Evolutionary conservation across 2,329 filamentous ascomycete genomes (phyloP).

Genomic region (Monosporascus sp.): DNA sequence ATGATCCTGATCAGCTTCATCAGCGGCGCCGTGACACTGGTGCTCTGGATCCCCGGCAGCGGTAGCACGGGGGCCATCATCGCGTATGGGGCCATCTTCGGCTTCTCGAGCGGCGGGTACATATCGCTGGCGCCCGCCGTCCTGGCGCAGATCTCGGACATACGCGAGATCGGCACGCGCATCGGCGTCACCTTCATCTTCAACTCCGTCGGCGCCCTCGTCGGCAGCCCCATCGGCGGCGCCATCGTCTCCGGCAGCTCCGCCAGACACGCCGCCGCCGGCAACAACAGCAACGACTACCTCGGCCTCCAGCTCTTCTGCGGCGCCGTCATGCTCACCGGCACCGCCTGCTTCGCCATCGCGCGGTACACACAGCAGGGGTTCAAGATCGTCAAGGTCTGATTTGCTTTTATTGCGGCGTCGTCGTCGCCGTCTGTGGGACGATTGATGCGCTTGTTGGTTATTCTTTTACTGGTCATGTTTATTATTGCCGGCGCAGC

Average conservation of each 20-base stretch:
- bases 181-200: conserved; percentile 59
- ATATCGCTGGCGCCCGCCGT: conserved; percentile 56
- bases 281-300: conserved; percentile 45
- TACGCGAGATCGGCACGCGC: conserved; percentile 63
- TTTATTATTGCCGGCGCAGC: no score
- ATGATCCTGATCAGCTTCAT: conserved; percentile 41
- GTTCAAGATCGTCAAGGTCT: conserved; percentile 13
- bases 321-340: conserved; percentile 40
- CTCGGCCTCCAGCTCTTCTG: conserved; percentile 60
- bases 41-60: conserved; percentile 35
- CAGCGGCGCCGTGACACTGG: conserved; percentile 32
- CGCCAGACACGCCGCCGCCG: conserved; percentile 31
- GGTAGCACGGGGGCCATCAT: conserved; percentile 48
- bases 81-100: conserved; percentile 56
- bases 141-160: conserved; percentile 65
- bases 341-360: conserved; percentile 17
- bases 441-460: no score
- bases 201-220: conserved; percentile 58
- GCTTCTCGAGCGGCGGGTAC: conserved; percentile 59
- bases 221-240: conserved; percentile 63
- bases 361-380: conserved; percentile 23
- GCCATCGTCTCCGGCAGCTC: conserved; percentile 47
- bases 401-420: no score
- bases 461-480: no score
- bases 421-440: no score